Evolutionary conservation across 2,329 filamentous ascomycete genomes (phyloP), one percentile per base, ranked within the genome.

Genomic region (Microcyclospora pomicola): DNA sequence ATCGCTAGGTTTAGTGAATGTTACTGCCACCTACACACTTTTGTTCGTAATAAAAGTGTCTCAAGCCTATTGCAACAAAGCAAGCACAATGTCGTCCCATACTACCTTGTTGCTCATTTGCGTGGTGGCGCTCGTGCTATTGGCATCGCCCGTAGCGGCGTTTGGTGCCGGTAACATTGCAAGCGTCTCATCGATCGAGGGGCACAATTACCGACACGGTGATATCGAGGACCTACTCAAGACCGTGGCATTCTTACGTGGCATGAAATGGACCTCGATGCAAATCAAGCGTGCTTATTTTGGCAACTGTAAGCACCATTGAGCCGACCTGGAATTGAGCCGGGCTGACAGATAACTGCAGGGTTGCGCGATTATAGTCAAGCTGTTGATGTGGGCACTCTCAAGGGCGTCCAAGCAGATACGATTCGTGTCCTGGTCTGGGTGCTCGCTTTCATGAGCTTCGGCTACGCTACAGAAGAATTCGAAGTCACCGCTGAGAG

Each of bases 401-500:
- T 73, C 30, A 66, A 68, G 43, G 66, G 64, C 48, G 67, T 72
- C 11, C 67, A 66, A 45, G 66, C 66, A 35, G 66, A 70, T 35
- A 68, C 69, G 15, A 69, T 73, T 33, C 65, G 70, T 27, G 60
- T 72, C 37, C 62, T 73, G 27, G 66, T 73, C 13, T 71, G 68
- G 58, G 64, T 73, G 10, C 55, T 73, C 41, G 68, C 64, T 2
- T 72, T 72, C 54, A 68, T 73, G 63, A 64, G 62, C 33, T 73
- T 73, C 47, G 69, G 69, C 13, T 73, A 72, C 50, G 69, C 68
- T 7, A 73, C 69, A 12, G 64, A 61, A 37, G 69, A 73, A 45
- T 73, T 73, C 42, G 69, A 73, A 47, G 69, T 73, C 32, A 73
- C 69, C 0, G 53, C 62, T 3, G 68, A 72, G 30, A 56, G 69